A percentile compares a stretch with the other conserved stretches of the same genome.
Conservation (phyloP, 1,284 basidiomycete genomes). For the Ganoderma lingzhi region DNA sequence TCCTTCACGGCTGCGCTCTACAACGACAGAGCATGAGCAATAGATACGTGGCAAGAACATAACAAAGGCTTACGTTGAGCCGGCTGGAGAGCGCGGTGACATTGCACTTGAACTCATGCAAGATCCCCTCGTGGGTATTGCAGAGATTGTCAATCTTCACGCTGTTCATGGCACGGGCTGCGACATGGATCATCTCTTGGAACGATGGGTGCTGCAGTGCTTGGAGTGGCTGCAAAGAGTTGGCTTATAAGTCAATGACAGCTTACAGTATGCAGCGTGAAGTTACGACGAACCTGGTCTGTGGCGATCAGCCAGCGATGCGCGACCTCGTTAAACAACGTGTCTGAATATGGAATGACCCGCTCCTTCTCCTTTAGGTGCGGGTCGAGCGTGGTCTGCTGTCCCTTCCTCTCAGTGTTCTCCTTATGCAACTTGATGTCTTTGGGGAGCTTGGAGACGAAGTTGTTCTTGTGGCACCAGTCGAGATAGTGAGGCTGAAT, state of each 20-base stretch:
- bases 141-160: conserved; percentile 36
- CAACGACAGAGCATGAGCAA: background rate
- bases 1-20: conserved; percentile 10
- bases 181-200: conserved; percentile 37
- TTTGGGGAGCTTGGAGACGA: background rate
- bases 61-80: conserved; percentile 39
- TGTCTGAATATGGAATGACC: background rate
- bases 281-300: conserved; percentile 43
- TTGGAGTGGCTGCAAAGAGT: conserved; percentile 33
- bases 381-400: background rate
- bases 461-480: background rate
- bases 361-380: background rate
- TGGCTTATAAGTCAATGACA: background rate
- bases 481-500: background rate
- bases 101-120: conserved; percentile 45
- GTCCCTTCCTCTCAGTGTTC: background rate
- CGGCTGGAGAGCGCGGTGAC: conserved; percentile 37
- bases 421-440: background rate
- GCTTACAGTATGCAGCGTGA: background rate
- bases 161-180: conserved; percentile 29
- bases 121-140: conserved; percentile 39
- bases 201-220: conserved; percentile 38
- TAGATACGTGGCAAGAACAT: background rate
- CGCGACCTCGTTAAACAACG: background rate
- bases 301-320: conserved; percentile 48